phyloP scores from a whole-genome alignment of 164 flowering plant species.

The Vitis riparia region DNA sequence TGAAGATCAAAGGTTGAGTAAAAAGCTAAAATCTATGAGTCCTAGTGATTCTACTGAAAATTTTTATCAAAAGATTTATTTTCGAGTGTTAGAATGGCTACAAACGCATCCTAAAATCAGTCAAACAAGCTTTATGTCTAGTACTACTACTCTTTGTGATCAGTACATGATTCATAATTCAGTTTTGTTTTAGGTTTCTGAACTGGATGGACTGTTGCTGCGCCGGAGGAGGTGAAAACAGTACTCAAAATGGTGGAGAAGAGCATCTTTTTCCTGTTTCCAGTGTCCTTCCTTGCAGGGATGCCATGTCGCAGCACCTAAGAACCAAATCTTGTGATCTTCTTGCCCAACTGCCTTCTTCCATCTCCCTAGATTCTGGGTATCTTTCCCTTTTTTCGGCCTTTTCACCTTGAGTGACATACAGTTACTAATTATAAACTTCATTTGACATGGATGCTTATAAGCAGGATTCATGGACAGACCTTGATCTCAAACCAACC shows the following conservation, averaged over 20 bases:
- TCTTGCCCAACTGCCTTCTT: slow-evolving; percentile 63
- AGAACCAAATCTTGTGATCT: slow-evolving; percentile 65
- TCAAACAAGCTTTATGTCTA: no score
- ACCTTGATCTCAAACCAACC: slow-evolving; percentile 64
- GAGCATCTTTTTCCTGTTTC: slow-evolving; percentile 50
- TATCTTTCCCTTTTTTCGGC: slow-evolving; percentile 13
- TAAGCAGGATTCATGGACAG: slow-evolving; percentile 55
- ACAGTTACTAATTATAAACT: no score
- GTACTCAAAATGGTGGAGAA: slow-evolving; percentile 29
- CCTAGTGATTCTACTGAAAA: background rate
- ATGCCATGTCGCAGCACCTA: slow-evolving; percentile 57
- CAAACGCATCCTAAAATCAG: no score
- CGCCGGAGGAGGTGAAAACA: slow-evolving; percentile 50
- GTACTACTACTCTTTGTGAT: no score
- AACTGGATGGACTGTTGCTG: slow-evolving; percentile 82
- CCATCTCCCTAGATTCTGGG: slow-evolving; percentile 71
- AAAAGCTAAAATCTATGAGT: background rate
- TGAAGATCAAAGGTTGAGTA: slow-evolving; percentile 66
- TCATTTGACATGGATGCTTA: no score
- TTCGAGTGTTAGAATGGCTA: no score
- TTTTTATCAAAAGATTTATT: no score
- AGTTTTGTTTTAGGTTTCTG: slow-evolving; percentile 37
- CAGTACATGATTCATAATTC: background rate
- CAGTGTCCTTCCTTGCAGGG: slow-evolving; percentile 53
- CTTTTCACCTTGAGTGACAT: background rate